Conservation (phyloP, 129 eudicot species). For the Arctium minus region DNA sequence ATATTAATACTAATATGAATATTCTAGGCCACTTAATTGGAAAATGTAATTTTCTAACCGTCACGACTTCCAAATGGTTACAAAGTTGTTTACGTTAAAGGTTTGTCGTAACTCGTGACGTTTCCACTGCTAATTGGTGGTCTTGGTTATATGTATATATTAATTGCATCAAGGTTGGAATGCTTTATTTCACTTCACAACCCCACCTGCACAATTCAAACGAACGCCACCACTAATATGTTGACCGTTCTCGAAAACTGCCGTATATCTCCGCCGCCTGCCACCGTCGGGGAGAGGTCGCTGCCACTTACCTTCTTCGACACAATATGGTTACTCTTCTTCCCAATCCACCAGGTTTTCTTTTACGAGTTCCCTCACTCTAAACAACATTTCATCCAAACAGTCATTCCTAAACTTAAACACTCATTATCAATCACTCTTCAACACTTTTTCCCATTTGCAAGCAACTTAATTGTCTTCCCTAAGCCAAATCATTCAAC, state of each 20-base stretch:
- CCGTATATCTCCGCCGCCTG: constrained; percentile 36
- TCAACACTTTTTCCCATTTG: constrained; percentile 41
- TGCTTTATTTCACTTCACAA: background rate
- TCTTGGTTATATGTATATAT: background rate
- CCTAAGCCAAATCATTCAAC: background rate
- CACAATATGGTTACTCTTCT: constrained; percentile 32
- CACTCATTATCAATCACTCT: constrained; percentile 43
- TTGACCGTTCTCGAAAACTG: constrained; percentile 19
- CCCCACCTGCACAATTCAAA: background rate
- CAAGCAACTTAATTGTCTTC: constrained; percentile 26
- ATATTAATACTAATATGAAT: too few species aligned
- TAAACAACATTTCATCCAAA: constrained; percentile 21
- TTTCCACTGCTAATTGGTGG: background rate
- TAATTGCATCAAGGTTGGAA: background rate
- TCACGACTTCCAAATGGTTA: background rate
- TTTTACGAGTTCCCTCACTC: constrained; percentile 36
- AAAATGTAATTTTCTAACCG: too few species aligned
- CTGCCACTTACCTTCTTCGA: constrained; percentile 45
- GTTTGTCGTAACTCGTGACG: background rate
- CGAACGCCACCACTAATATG: background rate
- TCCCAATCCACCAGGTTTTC: constrained; percentile 39
- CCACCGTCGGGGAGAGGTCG: constrained; percentile 16
- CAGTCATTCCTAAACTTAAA: constrained; percentile 35
- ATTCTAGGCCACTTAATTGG: too few species aligned
- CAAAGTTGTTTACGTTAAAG: too few species aligned